phyloP scores from a whole-genome alignment of 805 yeast genomes.

The Candida gorgasii region DNA sequence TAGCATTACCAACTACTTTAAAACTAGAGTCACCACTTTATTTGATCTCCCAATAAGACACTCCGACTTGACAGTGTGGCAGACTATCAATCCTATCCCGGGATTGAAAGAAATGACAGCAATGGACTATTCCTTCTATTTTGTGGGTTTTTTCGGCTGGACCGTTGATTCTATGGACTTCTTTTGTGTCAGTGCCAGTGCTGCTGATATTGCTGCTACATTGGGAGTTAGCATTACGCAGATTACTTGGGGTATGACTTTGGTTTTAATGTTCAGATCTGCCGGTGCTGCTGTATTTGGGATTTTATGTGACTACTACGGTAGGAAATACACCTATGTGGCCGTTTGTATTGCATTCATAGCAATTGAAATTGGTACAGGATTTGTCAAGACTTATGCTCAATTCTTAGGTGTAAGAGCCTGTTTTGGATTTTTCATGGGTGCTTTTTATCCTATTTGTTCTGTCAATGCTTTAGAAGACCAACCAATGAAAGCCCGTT shows the following conservation, averaged over 20 bases:
- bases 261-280: slow-evolving; percentile 70
- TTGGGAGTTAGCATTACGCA: slow-evolving; percentile 47
- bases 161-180: slow-evolving; percentile 73
- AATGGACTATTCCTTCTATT: slow-evolving; percentile 57
- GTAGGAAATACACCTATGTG: slow-evolving; percentile 69
- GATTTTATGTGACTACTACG: slow-evolving; percentile 56
- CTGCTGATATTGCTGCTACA: slow-evolving; percentile 48
- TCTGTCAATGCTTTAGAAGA: slow-evolving; percentile 70
- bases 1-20: slow-evolving; percentile 30
- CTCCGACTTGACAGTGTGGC: slow-evolving; percentile 15
- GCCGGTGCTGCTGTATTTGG: slow-evolving; percentile 74
- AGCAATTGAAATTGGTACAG: slow-evolving; percentile 63
- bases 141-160: slow-evolving; percentile 66
- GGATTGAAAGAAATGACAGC: slow-evolving; percentile 36
- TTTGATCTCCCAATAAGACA: slow-evolving; percentile 19
- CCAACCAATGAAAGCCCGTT: slow-evolving; percentile 59
- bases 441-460: slow-evolving; percentile 67
- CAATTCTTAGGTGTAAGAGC: slow-evolving; percentile 66
- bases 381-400: slow-evolving; percentile 57
- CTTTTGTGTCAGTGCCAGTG: slow-evolving; percentile 61
- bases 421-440: slow-evolving; percentile 69
- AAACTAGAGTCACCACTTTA: slow-evolving; percentile 51
- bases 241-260: slow-evolving; percentile 72
- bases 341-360: slow-evolving; percentile 52
- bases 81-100: slow-evolving; percentile 48